phyloP scores from a whole-genome alignment of 1,284 basidiomycete genomes.

The Trametes hirsuta region DNA sequence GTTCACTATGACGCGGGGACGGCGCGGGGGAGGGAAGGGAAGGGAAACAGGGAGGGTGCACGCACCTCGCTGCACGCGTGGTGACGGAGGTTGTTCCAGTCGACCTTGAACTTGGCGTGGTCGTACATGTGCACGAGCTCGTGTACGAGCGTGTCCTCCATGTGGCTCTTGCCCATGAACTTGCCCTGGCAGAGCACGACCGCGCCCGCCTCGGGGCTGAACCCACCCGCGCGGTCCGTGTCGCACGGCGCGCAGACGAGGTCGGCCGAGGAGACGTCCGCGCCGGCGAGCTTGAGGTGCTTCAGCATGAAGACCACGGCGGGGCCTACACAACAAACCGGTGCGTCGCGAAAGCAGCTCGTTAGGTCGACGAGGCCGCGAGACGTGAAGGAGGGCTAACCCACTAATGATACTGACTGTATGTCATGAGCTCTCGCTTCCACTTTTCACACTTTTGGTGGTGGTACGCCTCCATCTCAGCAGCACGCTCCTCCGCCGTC shows the following conservation, averaged over 20 bases:
- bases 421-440: constrained; percentile 58
- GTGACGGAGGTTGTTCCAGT: constrained; percentile 90
- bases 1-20: constrained; percentile 1
- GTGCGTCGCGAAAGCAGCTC: not conserved
- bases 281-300: constrained; percentile 78
- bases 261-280: constrained; percentile 65
- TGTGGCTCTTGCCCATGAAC: constrained; percentile 81
- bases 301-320: constrained; percentile 87
- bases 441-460: constrained; percentile 57
- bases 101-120: constrained; percentile 90
- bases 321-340: constrained; percentile 59
- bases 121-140: constrained; percentile 55
- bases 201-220: constrained; percentile 73
- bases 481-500: constrained; percentile 51
- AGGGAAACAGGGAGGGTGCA: constrained; percentile 17
- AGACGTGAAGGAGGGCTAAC: constrained; percentile 8
- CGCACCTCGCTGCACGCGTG: constrained; percentile 95
- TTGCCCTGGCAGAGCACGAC: constrained; percentile 68
- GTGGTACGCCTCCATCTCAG: constrained; percentile 46
- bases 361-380: constrained; percentile 19
- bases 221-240: constrained; percentile 77
- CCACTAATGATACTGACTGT: constrained; percentile 45
- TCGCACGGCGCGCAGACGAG: constrained; percentile 66
- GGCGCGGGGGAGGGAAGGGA: not conserved
- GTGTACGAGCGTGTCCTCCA: constrained; percentile 93